These are phyloP conservation scores for Ustilago trichophora DNA, from an alignment of 1,284 basidiomycete genomes.

Conservation along the genomic window DNA sequence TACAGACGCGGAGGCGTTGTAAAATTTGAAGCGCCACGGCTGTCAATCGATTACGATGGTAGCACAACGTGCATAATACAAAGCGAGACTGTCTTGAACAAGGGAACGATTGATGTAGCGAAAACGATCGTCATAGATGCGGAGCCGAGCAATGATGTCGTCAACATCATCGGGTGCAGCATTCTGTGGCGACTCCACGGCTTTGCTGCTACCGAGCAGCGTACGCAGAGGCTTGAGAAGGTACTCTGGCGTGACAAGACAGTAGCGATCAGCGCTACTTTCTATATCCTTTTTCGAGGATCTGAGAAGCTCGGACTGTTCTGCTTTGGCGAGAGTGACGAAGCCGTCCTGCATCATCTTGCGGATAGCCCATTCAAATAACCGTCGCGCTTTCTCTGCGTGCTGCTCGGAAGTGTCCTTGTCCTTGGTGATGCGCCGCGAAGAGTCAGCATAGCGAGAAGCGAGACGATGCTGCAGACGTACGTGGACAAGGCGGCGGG, in stretches of 20 bases:
- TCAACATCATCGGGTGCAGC: slow-evolving; percentile 2
- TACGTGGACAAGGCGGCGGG: slow-evolving; percentile 24
- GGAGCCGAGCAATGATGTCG: slow-evolving; percentile 20
- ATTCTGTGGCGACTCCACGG: not conserved
- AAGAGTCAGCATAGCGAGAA: not conserved
- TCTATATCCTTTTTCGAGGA: not conserved
- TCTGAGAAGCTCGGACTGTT: not conserved
- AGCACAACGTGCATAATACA: slow-evolving; percentile 9
- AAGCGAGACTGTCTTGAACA: slow-evolving; percentile 27
- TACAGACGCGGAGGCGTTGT: not conserved
- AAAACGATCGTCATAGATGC: slow-evolving; percentile 38
- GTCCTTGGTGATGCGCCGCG: not conserved
- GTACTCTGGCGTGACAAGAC: slow-evolving; percentile 33
- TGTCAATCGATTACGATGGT: slow-evolving; percentile 29
- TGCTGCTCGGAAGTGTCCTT: slow-evolving; percentile 14
- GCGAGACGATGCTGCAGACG: slow-evolving; percentile 17
- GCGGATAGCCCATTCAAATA: slow-evolving; percentile 39
- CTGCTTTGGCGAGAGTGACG: slow-evolving; percentile 20
- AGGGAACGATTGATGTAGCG: slow-evolving; percentile 21
- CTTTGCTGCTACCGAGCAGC: slow-evolving; percentile 5
- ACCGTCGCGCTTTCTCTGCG: slow-evolving; percentile 20
- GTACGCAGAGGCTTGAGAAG: slow-evolving; percentile 11
- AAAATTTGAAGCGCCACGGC: not conserved
- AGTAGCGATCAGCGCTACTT: slow-evolving; percentile 8
- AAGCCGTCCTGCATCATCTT: slow-evolving; percentile 50